phyloP scores from a whole-genome alignment of 164 flowering plant species.

The Aristolochia fimbriata region DNA sequence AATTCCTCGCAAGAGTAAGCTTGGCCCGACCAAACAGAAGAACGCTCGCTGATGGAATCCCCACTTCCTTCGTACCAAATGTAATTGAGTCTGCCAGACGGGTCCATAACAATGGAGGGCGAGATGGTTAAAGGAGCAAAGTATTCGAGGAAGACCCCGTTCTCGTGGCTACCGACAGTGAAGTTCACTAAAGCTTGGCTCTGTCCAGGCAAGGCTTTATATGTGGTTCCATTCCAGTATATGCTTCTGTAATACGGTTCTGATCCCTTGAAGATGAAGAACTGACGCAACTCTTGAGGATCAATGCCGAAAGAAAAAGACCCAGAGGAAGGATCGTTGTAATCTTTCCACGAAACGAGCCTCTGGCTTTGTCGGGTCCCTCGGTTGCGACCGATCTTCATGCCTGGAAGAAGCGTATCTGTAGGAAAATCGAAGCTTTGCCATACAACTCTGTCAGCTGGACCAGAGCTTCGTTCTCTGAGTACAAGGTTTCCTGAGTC shows the following conservation, averaged over 20 bases:
- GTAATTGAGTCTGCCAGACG: slow-evolving; percentile 7
- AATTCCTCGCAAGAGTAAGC: background rate
- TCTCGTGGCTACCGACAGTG: background rate
- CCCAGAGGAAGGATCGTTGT: slow-evolving; percentile 25
- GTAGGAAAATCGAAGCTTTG: slow-evolving; percentile 30
- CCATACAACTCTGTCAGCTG: slow-evolving; percentile 9
- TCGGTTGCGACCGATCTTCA: slow-evolving; percentile 15
- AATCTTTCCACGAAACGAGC: slow-evolving; percentile 28
- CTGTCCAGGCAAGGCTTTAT: background rate
- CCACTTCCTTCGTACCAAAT: background rate
- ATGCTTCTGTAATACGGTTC: slow-evolving; percentile 2
- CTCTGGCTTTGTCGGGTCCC: slow-evolving; percentile 5
- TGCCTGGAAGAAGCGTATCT: slow-evolving; percentile 18
- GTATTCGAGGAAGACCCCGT: slow-evolving; percentile 3
- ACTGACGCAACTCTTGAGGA: slow-evolving; percentile 2
- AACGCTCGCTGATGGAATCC: background rate
- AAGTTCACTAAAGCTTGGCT: background rate
- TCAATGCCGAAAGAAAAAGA: slow-evolving; percentile 9
- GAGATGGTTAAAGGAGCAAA: background rate
- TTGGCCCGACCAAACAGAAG: background rate
- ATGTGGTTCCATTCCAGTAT: slow-evolving; percentile 5
- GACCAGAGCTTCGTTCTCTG: slow-evolving; percentile 4
- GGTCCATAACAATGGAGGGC: slow-evolving; percentile 1
- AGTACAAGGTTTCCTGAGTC: slow-evolving; percentile 20
- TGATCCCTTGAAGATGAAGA: slow-evolving; percentile 6